These are phyloP conservation scores for Fraxinus greggii DNA, from an alignment of 305 asterid species.

Conservation along the genomic window DNA sequence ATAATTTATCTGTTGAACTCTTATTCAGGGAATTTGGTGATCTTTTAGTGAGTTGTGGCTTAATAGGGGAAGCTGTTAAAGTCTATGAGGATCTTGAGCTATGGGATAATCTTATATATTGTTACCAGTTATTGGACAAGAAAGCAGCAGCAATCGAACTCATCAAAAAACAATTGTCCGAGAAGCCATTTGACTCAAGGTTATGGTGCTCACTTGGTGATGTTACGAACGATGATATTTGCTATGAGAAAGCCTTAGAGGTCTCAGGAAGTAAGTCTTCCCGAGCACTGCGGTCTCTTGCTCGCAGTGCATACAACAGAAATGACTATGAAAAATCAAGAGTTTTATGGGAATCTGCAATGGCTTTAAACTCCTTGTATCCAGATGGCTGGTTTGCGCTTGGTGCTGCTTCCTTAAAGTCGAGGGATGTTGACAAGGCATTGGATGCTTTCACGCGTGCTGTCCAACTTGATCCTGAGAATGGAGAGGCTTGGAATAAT, in stretches of 20 bases:
- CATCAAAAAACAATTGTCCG: constrained; percentile 54
- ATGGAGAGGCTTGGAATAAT: constrained; percentile 99
- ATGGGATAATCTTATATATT: constrained; percentile 88
- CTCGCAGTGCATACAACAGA: constrained; percentile 82
- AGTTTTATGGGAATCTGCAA: constrained; percentile 83
- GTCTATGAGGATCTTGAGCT: constrained; percentile 92
- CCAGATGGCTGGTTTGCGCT: constrained; percentile 98
- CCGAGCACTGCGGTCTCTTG: constrained; percentile 86
- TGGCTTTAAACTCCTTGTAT: constrained; percentile 80
- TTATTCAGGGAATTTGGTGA: constrained; percentile 76
- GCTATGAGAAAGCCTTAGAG: constrained; percentile 82
- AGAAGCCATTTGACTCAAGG: constrained; percentile 76
- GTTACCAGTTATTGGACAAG: constrained; percentile 84
- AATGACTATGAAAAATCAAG: constrained; percentile 80
- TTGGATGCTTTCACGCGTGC: constrained; percentile 87
- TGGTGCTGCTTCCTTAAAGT: constrained; percentile 92
- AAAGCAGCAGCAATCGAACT: constrained; percentile 94
- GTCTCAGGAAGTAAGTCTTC: constrained; percentile 78
- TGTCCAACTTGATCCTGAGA: constrained; percentile 94
- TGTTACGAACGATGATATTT: constrained; percentile 66
- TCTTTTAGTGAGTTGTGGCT: constrained; percentile 85
- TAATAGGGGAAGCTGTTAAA: constrained; percentile 84
- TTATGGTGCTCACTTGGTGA: constrained; percentile 98
- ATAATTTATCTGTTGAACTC: constrained; percentile 6
- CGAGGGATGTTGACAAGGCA: constrained; percentile 77